Conservation (phyloP, 2,329 filamentous ascomycete genomes). For the Beauveria bassiana region DNA sequence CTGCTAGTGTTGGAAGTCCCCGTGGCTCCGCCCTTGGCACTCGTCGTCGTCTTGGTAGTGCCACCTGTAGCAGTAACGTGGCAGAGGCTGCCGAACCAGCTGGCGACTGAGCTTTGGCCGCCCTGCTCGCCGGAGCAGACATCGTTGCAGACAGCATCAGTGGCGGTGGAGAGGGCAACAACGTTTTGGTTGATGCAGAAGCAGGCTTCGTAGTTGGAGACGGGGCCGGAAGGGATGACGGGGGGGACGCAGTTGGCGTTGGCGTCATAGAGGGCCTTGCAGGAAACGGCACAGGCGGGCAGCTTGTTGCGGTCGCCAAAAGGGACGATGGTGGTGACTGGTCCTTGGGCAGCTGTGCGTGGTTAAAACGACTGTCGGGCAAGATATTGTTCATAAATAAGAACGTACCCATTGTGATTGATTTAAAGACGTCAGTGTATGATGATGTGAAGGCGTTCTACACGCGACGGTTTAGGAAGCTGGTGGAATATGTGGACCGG, state of each 20-base stretch:
- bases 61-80: constrained; percentile 27
- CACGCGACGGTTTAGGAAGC: background rate
- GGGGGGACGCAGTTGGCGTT: constrained; percentile 64
- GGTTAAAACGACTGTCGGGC: background rate
- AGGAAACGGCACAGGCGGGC: constrained; percentile 54
- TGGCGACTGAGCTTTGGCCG: constrained; percentile 48
- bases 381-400: no score
- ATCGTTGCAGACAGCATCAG: constrained; percentile 53
- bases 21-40: background rate
- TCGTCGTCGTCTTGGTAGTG: constrained; percentile 11
- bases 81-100: constrained; percentile 67
- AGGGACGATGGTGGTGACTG: constrained; percentile 46
- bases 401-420: constrained; percentile 6
- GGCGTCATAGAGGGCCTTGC: constrained; percentile 58
- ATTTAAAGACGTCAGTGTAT: background rate
- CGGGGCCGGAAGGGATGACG: constrained; percentile 37
- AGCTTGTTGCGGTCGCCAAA: constrained; percentile 39
- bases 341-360: background rate
- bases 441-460: background rate
- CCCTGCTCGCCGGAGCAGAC: constrained; percentile 39
- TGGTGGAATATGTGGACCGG: background rate
- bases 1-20: background rate
- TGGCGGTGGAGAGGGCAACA: constrained; percentile 46
- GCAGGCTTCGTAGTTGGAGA: constrained; percentile 55
- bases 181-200: constrained; percentile 64